Evolutionary conservation across 1,284 basidiomycete genomes (phyloP).

Genomic region (Cutaneotrichosporon sp.): DNA sequence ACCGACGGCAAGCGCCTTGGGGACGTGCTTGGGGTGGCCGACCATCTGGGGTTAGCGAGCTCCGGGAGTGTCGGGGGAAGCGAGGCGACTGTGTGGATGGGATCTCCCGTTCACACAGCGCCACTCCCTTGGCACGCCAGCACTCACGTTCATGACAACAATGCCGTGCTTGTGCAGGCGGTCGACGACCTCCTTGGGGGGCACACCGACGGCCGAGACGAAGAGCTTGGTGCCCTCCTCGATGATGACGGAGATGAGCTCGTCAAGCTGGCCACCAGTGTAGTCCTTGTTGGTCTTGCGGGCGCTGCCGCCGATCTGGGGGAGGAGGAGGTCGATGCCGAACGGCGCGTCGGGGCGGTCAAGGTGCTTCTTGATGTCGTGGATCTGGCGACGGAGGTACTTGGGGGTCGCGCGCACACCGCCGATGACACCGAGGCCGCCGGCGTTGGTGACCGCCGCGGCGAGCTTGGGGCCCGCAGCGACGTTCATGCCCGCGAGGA

Average conservation of each 20-base stretch:
- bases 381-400: conserved; percentile 62
- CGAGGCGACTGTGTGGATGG: background rate
- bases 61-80: too few relatives aligned
- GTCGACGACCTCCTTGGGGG: conserved; percentile 73
- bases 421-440: conserved; percentile 83
- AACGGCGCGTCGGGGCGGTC: conserved; percentile 61
- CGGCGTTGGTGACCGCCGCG: conserved; percentile 75
- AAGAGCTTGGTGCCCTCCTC: conserved; percentile 79
- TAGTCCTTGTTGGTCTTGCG: conserved; percentile 71
- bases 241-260: conserved; percentile 81
- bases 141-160: conserved; percentile 70
- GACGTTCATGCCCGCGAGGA: conserved; percentile 88
- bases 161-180: conserved; percentile 77
- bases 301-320: conserved; percentile 75
- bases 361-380: conserved; percentile 68
- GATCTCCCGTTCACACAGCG: background rate
- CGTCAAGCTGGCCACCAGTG: conserved; percentile 68
- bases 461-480: conserved; percentile 81
- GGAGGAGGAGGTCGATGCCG: conserved; percentile 81
- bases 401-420: conserved; percentile 62
- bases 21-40: conserved; percentile 81
- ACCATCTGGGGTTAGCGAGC: conserved; percentile 63
- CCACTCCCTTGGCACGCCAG: too few relatives aligned
- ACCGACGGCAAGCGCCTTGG: conserved; percentile 74
- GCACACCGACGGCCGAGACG: conserved; percentile 77